phyloP scores from a whole-genome alignment of 2,329 filamentous ascomycete species.

The Fusarium sambucinum region DNA sequence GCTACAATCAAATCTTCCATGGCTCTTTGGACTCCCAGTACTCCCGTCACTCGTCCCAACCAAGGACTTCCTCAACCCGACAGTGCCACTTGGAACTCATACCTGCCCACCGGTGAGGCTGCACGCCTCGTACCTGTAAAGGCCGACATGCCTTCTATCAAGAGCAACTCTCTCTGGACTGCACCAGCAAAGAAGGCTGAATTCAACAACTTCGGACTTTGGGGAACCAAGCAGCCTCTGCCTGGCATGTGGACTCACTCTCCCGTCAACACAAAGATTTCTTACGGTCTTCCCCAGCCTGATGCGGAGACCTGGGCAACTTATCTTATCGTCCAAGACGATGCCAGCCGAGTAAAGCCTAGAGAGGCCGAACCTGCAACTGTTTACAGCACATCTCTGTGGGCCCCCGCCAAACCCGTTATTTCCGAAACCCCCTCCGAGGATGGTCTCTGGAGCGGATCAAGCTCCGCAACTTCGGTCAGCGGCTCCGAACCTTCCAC shows the following conservation, averaged over 20 bases:
- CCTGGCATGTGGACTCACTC: conserved; percentile 45
- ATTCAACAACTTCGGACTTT: conserved; percentile 41
- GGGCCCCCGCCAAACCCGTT: conserved; percentile 37
- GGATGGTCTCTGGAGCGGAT: conserved; percentile 41
- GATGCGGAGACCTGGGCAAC: conserved; percentile 46
- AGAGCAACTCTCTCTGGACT: conserved; percentile 56
- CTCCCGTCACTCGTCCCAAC: conserved; percentile 37
- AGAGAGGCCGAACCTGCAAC: conserved; percentile 38
- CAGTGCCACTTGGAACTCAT: conserved; percentile 53
- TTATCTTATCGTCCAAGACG: conserved; percentile 42
- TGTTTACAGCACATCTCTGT: conserved; percentile 43
- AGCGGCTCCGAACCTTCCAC: conserved; percentile 28
- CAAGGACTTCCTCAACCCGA: conserved; percentile 56
- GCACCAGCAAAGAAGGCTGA: conserved; percentile 36
- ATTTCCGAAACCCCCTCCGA: conserved; percentile 29
- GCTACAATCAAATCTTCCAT: conserved; percentile 29
- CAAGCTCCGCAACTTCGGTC: conserved; percentile 30
- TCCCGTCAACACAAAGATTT: conserved; percentile 27
- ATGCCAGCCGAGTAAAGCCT: conserved; percentile 44
- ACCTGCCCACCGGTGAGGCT: conserved; percentile 47
- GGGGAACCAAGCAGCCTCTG: conserved; percentile 38
- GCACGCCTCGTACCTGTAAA: conserved; percentile 49
- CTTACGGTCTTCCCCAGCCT: conserved; percentile 50
- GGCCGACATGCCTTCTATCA: conserved; percentile 49
- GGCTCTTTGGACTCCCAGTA: conserved; percentile 46